Conservation (phyloP, 108 stramenopile genomes). For the Nitzschia palea region DNA sequence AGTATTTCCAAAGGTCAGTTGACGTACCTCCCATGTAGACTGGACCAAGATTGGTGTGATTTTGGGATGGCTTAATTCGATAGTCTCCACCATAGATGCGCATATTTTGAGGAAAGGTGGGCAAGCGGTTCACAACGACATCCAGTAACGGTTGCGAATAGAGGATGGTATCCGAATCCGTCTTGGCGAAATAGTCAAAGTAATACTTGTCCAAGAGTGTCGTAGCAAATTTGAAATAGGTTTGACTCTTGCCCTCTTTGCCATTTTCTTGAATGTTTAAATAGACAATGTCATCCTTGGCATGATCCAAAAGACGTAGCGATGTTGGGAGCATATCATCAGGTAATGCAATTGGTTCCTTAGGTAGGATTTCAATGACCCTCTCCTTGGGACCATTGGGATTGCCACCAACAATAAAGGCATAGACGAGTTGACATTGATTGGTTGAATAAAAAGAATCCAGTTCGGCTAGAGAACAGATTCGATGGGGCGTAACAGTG, state of each 20-base stretch:
- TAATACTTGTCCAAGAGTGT: background rate
- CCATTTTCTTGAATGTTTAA: constrained; percentile 30
- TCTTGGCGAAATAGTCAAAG: constrained; percentile 23
- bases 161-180: constrained; percentile 20
- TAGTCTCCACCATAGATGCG: background rate
- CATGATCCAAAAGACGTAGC: background rate
- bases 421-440: constrained; percentile 19
- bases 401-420: constrained; percentile 30
- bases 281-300: constrained; percentile 1
- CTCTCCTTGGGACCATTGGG: constrained; percentile 7
- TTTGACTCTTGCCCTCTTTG: constrained; percentile 23
- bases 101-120: background rate
- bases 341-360: background rate
- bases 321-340: background rate
- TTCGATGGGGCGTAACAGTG: background rate
- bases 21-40: background rate
- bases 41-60: background rate
- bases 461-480: constrained; percentile 5
- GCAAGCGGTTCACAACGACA: background rate
- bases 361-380: background rate
- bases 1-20: no score
- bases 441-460: background rate
- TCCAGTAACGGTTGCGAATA: constrained; percentile 4
- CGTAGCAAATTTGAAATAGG: constrained; percentile 28
- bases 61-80: background rate